phyloP scores from a whole-genome alignment of 768 basidiomycete species.

The Paxillus ammoniavirescens region DNA sequence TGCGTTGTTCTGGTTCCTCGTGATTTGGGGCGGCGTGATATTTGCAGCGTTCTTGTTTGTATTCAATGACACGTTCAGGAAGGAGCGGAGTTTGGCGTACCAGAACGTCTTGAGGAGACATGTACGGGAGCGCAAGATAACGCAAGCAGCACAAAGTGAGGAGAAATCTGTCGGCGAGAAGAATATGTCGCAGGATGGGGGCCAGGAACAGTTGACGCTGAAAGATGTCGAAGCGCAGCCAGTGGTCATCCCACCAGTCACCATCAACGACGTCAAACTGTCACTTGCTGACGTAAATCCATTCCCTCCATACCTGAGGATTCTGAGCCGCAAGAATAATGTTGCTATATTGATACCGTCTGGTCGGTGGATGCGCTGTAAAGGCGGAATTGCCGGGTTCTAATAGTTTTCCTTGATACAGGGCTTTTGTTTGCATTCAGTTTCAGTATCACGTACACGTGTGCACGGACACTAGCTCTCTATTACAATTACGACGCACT shows the following conservation, averaged over 20 bases:
- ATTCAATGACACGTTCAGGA: constrained; percentile 83
- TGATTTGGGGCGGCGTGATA: constrained; percentile 57
- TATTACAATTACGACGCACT: constrained; percentile 70
- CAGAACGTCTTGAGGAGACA: constrained; percentile 59
- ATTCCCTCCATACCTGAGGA: constrained; percentile 55
- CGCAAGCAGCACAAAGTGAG: background rate
- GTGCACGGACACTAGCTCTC: constrained; percentile 64
- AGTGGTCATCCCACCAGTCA: constrained; percentile 7
- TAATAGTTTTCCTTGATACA: constrained; percentile 19
- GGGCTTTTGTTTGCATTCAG: constrained; percentile 71
- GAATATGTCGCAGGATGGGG: background rate
- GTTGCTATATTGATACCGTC: constrained; percentile 47
- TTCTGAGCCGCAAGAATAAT: constrained; percentile 67
- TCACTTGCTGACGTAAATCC: constrained; percentile 74
- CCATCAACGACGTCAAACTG: constrained; percentile 44
- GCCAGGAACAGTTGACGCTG: background rate
- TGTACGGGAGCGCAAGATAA: constrained; percentile 21
- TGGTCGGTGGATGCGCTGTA: constrained; percentile 20
- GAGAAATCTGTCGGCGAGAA: constrained; percentile 10
- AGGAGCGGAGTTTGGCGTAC: constrained; percentile 79
- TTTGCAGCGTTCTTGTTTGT: constrained; percentile 60
- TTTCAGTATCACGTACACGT: constrained; percentile 72
- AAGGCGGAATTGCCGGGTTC: background rate
- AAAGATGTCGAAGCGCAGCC: constrained; percentile 27
- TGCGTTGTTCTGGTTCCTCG: constrained; percentile 82